A percentile compares a stretch with the other conserved stretches of the same genome.
These are phyloP conservation scores for Filosporella fistucella DNA, from an alignment of 495 filamentous ascomycete species.

Conservation along the genomic window DNA sequence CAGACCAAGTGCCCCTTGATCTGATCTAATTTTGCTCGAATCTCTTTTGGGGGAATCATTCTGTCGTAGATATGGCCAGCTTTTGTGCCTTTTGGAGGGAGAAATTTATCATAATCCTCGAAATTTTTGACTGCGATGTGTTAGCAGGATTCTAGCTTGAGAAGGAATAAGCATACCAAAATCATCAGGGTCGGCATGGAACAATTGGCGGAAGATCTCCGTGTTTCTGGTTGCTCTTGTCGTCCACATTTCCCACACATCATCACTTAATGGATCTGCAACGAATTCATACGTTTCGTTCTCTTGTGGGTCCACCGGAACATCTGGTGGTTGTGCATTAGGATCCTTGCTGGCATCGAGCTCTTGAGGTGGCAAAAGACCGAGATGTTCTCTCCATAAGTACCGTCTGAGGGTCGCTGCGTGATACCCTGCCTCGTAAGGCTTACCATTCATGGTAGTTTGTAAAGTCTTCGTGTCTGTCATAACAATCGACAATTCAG, in stretches of 20 bases:
- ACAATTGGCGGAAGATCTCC: slow-evolving; percentile 77
- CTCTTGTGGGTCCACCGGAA: slow-evolving; percentile 63
- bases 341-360: slow-evolving; percentile 66
- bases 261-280: slow-evolving; percentile 72
- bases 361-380: slow-evolving; percentile 69
- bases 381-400: slow-evolving; percentile 92
- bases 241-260: slow-evolving; percentile 85
- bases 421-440: slow-evolving; percentile 68
- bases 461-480: slow-evolving; percentile 74
- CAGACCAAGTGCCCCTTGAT: slow-evolving; percentile 91
- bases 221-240: slow-evolving; percentile 73
- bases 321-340: slow-evolving; percentile 78
- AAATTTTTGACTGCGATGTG: slow-evolving; percentile 64
- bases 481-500: slow-evolving; percentile 88
- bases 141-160: slow-evolving; percentile 7
- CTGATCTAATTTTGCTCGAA: slow-evolving; percentile 68
- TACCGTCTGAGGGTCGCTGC: slow-evolving; percentile 78
- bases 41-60: slow-evolving; percentile 62
- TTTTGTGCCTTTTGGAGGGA: slow-evolving; percentile 64
- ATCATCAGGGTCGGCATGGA: slow-evolving; percentile 91
- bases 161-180: slow-evolving; percentile 43
- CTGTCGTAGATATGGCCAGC: slow-evolving; percentile 81
- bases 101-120: slow-evolving; percentile 78
- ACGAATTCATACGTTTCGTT: slow-evolving; percentile 70
- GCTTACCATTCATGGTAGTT: slow-evolving; percentile 72